These are phyloP conservation scores for Ustulina deusta DNA, from an alignment of 2,329 filamentous ascomycete species.

Conservation along the genomic window DNA sequence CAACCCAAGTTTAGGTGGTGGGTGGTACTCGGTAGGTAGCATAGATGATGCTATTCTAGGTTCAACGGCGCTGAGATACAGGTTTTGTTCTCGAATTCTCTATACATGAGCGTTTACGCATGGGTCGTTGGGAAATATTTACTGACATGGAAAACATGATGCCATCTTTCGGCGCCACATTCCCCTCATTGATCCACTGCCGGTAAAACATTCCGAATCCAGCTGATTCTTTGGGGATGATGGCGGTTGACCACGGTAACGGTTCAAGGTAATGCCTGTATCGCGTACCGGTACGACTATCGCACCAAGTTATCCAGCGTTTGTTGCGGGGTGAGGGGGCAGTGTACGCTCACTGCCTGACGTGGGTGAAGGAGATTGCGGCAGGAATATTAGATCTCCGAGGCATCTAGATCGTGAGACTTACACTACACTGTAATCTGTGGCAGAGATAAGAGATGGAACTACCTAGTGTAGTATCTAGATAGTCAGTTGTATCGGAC, in stretches of 20 bases:
- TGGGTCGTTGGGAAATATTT: conserved; percentile 31
- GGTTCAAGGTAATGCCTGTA: not conserved
- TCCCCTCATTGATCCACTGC: conserved; percentile 2
- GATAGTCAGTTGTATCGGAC: conserved; percentile 9
- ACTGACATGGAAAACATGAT: conserved; percentile 10
- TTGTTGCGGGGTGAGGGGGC: not conserved
- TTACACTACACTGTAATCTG: not conserved
- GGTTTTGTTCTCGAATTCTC: conserved; percentile 9
- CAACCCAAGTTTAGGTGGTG: not conserved
- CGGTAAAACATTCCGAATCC: conserved; percentile 21
- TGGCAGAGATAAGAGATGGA: conserved; percentile 1
- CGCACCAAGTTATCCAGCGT: not conserved
- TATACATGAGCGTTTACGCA: conserved; percentile 23
- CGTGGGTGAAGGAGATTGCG: not conserved
- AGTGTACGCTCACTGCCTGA: not conserved
- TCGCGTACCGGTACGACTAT: not conserved
- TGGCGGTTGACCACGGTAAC: not conserved
- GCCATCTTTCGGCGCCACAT: conserved; percentile 24
- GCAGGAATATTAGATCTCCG: not conserved
- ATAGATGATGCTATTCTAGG: conserved; percentile 19
- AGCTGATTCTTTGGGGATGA: conserved; percentile 6
- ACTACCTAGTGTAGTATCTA: not conserved
- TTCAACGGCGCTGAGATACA: not conserved
- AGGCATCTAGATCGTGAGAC: not conserved
- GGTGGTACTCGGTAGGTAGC: conserved; percentile 12